Conservation (phyloP, 106 monocot species). For the Allium cepa region DNA sequence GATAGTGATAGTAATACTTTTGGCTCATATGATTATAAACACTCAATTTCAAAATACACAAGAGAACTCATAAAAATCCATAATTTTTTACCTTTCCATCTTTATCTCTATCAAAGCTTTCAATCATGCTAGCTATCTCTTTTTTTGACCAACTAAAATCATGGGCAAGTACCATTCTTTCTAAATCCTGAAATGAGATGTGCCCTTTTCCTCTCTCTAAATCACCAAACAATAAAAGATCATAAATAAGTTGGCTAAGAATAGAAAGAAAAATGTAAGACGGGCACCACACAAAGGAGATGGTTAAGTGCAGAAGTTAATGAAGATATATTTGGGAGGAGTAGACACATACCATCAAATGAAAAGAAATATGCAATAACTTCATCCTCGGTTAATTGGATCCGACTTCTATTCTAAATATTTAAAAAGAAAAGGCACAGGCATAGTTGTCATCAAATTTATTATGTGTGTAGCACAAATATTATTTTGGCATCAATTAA, state of each 20-base stretch:
- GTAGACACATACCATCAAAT: constrained; percentile 52
- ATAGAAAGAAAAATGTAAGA: background rate
- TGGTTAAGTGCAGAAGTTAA: background rate
- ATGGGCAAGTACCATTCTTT: constrained; percentile 57
- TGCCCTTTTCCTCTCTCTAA: constrained; percentile 66
- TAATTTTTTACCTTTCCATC: constrained; percentile 59
- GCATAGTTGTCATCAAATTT: background rate
- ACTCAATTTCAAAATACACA: no score
- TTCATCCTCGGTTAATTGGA: constrained; percentile 77
- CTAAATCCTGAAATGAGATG: constrained; percentile 49
- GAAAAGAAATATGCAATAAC: constrained; percentile 74
- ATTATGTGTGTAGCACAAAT: background rate
- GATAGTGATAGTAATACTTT: no score
- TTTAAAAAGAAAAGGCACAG: background rate
- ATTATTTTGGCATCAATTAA: background rate
- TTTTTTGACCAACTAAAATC: constrained; percentile 76
- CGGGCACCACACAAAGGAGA: background rate
- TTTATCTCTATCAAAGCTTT: constrained; percentile 59
- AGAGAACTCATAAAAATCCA: no score
- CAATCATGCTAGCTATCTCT: constrained; percentile 74
- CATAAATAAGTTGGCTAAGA: background rate
- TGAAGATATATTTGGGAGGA: background rate
- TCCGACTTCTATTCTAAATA: constrained; percentile 35
- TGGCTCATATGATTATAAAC: no score
- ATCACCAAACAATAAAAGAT: background rate